Evolutionary conservation across 805 yeast species (phyloP).

Genomic region (Debaryomyces prosopidis): DNA sequence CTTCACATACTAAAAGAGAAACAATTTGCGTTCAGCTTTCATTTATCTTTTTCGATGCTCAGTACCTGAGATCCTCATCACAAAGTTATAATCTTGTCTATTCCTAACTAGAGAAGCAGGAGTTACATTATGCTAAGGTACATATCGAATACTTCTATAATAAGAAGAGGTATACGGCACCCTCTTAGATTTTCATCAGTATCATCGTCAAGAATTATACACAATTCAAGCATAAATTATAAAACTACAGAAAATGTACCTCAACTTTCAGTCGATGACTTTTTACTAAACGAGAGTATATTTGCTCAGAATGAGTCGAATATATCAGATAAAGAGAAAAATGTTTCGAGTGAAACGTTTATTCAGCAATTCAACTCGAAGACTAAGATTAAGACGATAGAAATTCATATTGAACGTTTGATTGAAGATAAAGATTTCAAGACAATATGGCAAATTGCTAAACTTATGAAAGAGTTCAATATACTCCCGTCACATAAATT

Average conservation of each 20-base stretch:
- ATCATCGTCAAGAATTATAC: too few relatives aligned
- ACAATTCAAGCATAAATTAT: too few relatives aligned
- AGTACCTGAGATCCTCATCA: not conserved
- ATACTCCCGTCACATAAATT: not conserved
- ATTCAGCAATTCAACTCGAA: not conserved
- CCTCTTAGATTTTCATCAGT: too few relatives aligned
- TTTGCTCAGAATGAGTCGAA: not conserved
- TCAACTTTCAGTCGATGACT: not conserved
- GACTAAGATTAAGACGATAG: not conserved
- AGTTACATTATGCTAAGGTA: not conserved
- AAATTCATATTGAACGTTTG: not conserved
- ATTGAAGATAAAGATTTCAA: not conserved
- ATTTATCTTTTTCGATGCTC: not conserved
- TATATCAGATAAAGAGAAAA: not conserved
- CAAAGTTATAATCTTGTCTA: not conserved
- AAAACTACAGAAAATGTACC: too few relatives aligned
- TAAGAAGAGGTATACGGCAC: not conserved
- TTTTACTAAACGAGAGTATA: not conserved
- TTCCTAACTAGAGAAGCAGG: not conserved
- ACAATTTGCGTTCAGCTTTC: not conserved
- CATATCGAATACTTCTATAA: not conserved
- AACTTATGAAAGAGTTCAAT: not conserved
- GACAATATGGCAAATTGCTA: conserved; percentile 4
- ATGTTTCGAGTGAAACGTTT: not conserved
- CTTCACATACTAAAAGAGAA: not conserved